Percentiles rank a stretch among this genome's conserved stretches.
These are phyloP conservation scores for Rhodocollybia butyracea DNA, from an alignment of 768 basidiomycete genomes.

Conservation along the genomic window DNA sequence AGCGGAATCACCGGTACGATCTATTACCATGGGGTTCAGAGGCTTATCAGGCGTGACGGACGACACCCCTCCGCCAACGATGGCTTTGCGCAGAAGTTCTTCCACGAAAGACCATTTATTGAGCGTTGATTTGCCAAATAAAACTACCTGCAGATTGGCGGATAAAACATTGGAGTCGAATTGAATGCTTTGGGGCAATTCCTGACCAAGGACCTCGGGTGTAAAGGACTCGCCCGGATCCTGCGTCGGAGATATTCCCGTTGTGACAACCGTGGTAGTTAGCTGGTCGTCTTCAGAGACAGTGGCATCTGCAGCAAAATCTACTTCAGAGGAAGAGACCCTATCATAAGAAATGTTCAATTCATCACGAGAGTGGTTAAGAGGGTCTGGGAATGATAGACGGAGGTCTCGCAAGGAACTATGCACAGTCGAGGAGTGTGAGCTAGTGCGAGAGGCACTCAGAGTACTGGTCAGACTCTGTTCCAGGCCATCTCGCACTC, in stretches of 20 bases:
- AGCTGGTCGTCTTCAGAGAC: conserved; percentile 18
- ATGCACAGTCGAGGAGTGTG: conserved; percentile 48
- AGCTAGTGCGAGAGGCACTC: conserved; percentile 62
- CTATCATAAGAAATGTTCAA: conserved; percentile 58
- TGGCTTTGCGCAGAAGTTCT: conserved; percentile 54
- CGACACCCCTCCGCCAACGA: conserved; percentile 25
- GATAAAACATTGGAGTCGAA: neutral
- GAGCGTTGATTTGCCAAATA: conserved; percentile 62
- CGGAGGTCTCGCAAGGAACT: conserved; percentile 70
- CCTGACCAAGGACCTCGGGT: conserved; percentile 31
- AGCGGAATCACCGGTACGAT: conserved; percentile 34
- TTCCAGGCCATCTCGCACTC: conserved; percentile 71
- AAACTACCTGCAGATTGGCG: conserved; percentile 51
- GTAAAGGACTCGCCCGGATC: conserved; percentile 32
- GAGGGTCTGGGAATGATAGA: conserved; percentile 80
- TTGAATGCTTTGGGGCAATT: conserved; percentile 12
- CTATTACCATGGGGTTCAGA: conserved; percentile 26
- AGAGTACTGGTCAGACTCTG: conserved; percentile 83
- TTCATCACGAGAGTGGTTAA: conserved; percentile 68
- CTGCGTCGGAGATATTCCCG: conserved; percentile 23
- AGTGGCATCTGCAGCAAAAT: conserved; percentile 14
- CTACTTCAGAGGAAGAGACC: conserved; percentile 37
- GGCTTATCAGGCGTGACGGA: no score
- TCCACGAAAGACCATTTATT: conserved; percentile 63
- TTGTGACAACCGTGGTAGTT: conserved; percentile 19